phyloP scores from a whole-genome alignment of 2,329 filamentous ascomycete genomes.

The Apiospora kogelbergensis region DNA sequence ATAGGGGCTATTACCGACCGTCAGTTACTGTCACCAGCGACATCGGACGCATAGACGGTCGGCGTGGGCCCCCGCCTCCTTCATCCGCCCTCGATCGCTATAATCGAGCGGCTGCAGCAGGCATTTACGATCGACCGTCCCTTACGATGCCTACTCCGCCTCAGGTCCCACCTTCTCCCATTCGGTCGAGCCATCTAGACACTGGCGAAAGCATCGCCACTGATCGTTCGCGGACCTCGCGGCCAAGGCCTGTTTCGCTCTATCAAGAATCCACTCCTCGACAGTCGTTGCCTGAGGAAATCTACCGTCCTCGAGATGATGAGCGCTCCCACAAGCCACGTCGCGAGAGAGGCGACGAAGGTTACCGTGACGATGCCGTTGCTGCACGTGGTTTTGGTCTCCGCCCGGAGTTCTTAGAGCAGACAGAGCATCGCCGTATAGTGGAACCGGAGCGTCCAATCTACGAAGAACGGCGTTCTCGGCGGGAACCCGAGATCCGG shows the following conservation, averaged over 20 bases:
- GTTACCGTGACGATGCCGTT: constrained; percentile 48
- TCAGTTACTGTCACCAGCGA: constrained; percentile 53
- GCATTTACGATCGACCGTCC: constrained; percentile 46
- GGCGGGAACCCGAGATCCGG: constrained; percentile 31
- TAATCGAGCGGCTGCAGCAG: constrained; percentile 42
- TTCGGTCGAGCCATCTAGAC: constrained; percentile 32
- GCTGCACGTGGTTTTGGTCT: constrained; percentile 52
- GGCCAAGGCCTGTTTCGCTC: constrained; percentile 49
- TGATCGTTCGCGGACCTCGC: constrained; percentile 29
- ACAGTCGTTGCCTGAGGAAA: constrained; percentile 46
- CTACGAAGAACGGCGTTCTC: constrained; percentile 44
- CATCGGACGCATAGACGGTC: constrained; percentile 41
- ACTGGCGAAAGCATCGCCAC: constrained; percentile 34
- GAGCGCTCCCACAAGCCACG: constrained; percentile 42
- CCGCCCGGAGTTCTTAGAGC: constrained; percentile 40
- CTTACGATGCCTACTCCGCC: constrained; percentile 48
- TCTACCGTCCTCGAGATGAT: constrained; percentile 49
- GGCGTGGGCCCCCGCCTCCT: constrained; percentile 61
- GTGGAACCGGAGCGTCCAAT: constrained; percentile 30
- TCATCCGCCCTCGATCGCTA: constrained; percentile 72
- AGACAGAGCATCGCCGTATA: constrained; percentile 30
- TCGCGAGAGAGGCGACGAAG: constrained; percentile 42
- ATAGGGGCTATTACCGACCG: constrained; percentile 56
- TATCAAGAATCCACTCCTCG: constrained; percentile 51
- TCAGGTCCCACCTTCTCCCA: constrained; percentile 36